These are phyloP conservation scores for Purshia tridentata DNA, from an alignment of 306 rosid species.

Conservation along the genomic window DNA sequence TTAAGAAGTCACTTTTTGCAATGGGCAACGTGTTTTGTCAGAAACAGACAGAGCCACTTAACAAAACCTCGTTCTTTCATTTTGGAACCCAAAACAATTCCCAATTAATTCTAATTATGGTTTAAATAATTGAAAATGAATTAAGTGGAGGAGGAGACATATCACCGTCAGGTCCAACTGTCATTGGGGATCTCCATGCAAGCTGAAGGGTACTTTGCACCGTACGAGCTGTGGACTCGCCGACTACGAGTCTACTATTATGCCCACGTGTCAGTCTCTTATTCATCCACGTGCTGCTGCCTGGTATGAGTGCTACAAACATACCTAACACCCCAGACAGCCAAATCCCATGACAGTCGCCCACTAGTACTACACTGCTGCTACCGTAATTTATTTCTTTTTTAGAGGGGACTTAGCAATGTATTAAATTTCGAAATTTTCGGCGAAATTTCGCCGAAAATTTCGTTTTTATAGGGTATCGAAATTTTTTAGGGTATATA, in stretches of 20 bases:
- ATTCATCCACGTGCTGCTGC: constrained; percentile 34
- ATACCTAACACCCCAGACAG: constrained; percentile 22
- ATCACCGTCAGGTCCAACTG: constrained; percentile 33
- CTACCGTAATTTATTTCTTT: no score
- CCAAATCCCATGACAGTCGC: constrained; percentile 33
- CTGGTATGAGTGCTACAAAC: constrained; percentile 14
- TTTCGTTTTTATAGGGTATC: no score
- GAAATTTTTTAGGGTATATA: no score
- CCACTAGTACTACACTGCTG: neutral
- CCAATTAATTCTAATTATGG: no score
- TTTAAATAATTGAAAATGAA: neutral
- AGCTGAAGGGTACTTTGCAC: constrained; percentile 32
- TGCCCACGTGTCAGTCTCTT: constrained; percentile 10
- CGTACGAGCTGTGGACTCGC: constrained; percentile 34
- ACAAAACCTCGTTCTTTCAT: neutral
- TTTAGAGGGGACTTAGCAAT: no score
- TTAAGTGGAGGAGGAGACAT: neutral
- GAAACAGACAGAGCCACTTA: neutral
- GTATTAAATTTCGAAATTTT: no score
- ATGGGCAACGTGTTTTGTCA: constrained; percentile 12
- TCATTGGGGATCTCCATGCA: constrained; percentile 25
- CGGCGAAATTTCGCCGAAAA: no score
- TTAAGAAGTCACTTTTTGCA: neutral
- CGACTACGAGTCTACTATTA: neutral
- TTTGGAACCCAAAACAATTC: neutral